Percentiles rank a stretch among this genome's conserved stretches.
phyloP scores from a whole-genome alignment of 176 grass and related monocot genomes.

The Aegilops sharonensis region DNA sequence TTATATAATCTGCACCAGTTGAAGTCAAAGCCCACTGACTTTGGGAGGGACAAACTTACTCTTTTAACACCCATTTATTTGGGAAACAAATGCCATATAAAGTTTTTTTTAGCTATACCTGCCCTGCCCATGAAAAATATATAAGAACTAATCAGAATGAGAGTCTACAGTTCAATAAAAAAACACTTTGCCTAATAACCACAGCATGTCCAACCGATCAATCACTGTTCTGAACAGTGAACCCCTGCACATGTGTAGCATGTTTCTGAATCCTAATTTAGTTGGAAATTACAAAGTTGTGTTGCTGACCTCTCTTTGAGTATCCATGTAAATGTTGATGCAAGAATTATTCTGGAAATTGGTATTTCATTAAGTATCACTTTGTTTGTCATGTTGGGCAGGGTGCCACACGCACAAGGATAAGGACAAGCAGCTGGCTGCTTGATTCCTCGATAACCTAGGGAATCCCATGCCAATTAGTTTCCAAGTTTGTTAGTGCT shows the following conservation, averaged over 20 bases:
- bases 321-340: neutral
- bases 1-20: neutral
- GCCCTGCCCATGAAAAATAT: neutral
- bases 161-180: neutral
- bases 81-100: neutral
- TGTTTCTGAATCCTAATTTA: constrained; percentile 6
- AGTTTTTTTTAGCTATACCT: neutral
- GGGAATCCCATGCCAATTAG: neutral
- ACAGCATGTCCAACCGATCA: neutral
- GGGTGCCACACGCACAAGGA: neutral
- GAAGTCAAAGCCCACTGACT: neutral
- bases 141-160: neutral
- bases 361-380: neutral
- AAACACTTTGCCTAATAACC: neutral
- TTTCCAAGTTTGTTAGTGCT: constrained; percentile 7
- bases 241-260: neutral
- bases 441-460: constrained; percentile 5
- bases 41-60: neutral
- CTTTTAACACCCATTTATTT: neutral
- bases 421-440: neutral
- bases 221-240: neutral
- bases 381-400: constrained; percentile 16
- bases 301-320: neutral
- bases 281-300: neutral
- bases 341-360: constrained; percentile 2